These are phyloP conservation scores for Acrodontium crateriforme DNA, from an alignment of 2,329 filamentous ascomycete species.

Conservation along the genomic window DNA sequence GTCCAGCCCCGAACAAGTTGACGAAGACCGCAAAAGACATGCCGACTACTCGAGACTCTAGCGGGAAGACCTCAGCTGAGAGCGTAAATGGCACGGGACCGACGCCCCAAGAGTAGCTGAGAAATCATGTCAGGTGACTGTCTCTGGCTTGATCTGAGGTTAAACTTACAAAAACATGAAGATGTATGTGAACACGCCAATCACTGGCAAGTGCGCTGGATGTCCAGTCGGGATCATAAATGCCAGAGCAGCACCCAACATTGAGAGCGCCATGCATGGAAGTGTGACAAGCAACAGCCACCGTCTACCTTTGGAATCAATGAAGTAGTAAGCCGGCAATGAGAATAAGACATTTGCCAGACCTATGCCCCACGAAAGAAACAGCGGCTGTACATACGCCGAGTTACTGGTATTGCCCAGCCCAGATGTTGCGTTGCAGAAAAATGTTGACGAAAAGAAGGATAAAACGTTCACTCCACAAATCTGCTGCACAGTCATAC, in stretches of 20 bases:
- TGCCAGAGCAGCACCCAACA: constrained; percentile 36
- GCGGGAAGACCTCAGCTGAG: constrained; percentile 55
- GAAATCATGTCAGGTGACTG: too few species aligned
- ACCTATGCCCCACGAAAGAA: constrained; percentile 18
- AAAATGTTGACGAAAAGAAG: constrained; percentile 16
- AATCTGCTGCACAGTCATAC: constrained; percentile 16
- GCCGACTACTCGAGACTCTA: constrained; percentile 51
- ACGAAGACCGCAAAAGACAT: constrained; percentile 52
- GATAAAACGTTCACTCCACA: constrained; percentile 11
- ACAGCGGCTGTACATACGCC: constrained; percentile 9
- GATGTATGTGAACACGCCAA: constrained; percentile 43
- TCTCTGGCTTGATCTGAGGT: too few species aligned
- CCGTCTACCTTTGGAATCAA: constrained; percentile 43
- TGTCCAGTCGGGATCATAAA: constrained; percentile 33
- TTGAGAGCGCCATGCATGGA: constrained; percentile 33
- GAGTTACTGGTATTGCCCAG: constrained; percentile 2
- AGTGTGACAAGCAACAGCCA: constrained; percentile 33
- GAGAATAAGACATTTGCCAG: constrained; percentile 33
- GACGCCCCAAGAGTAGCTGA: constrained; percentile 19
- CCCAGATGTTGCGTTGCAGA: constrained; percentile 7
- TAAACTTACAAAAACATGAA: constrained; percentile 31
- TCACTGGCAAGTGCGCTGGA: constrained; percentile 32
- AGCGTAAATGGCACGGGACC: constrained; percentile 52
- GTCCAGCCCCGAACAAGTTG: constrained; percentile 18
- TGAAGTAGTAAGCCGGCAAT: constrained; percentile 45